Evolutionary conservation across 352 stramenopile species (phyloP).

Genomic region (Globisporangium canariense): DNA sequence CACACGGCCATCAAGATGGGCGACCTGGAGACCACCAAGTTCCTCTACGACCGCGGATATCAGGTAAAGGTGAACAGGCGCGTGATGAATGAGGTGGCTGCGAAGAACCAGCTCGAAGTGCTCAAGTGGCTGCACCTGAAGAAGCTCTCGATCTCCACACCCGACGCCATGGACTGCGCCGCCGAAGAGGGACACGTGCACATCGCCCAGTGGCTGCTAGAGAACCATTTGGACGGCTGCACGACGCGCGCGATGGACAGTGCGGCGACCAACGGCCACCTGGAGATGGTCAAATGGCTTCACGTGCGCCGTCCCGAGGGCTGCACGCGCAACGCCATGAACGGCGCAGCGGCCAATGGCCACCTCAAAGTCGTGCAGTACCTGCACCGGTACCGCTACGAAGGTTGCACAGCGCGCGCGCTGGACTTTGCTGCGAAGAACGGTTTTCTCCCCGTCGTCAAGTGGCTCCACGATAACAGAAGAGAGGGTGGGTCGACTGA

Average conservation of each 20-base stretch:
- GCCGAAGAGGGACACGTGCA: constrained; percentile 10
- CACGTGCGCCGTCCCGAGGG: constrained; percentile 7
- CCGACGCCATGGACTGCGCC: constrained; percentile 14
- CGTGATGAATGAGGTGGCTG: constrained; percentile 17
- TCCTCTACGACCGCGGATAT: constrained; percentile 13
- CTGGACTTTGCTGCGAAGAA: constrained; percentile 12
- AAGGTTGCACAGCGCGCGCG: constrained; percentile 6
- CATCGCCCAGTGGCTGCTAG: constrained; percentile 15
- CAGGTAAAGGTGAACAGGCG: constrained; percentile 15
- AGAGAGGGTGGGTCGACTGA: constrained; percentile 12
- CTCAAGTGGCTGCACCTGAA: constrained; percentile 14
- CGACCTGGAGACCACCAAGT: constrained; percentile 12
- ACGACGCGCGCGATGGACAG: constrained; percentile 15
- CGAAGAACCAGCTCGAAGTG: constrained; percentile 12
- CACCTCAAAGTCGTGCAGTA: constrained; percentile 15
- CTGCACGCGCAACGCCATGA: constrained; percentile 16
- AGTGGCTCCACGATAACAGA: constrained; percentile 14
- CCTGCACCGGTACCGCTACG: constrained; percentile 9
- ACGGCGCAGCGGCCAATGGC: constrained; percentile 13
- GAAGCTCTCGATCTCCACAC: constrained; percentile 12
- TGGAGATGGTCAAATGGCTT: constrained; percentile 16
- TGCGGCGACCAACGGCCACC: constrained; percentile 15
- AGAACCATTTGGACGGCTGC: constrained; percentile 17
- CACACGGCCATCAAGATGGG: constrained; percentile 15
- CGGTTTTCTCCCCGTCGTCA: constrained; percentile 1